phyloP scores from a whole-genome alignment of 2,329 filamentous ascomycete species.

The Hymenoscyphus fructigenus region DNA sequence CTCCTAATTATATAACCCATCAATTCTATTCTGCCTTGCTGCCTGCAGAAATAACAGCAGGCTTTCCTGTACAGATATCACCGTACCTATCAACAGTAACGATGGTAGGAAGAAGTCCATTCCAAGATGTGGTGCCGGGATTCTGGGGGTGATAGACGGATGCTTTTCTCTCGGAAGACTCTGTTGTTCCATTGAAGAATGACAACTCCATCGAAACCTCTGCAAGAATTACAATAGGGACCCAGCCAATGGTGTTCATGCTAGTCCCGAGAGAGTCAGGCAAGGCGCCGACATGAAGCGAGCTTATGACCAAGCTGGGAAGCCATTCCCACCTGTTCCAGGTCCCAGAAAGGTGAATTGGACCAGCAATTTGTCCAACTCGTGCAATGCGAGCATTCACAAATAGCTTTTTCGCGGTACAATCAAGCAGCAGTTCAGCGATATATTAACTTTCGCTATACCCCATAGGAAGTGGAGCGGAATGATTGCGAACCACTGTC shows the following conservation, averaged over 20 bases:
- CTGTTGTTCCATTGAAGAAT: neutral
- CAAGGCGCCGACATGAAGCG: conserved; percentile 2
- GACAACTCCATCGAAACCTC: conserved; percentile 38
- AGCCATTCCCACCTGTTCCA: conserved; percentile 61
- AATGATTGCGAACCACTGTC: conserved; percentile 17
- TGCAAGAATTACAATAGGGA: conserved; percentile 45
- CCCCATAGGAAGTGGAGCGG: conserved; percentile 37
- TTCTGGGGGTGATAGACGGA: conserved; percentile 7
- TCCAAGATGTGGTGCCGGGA: neutral
- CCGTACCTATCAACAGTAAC: no score
- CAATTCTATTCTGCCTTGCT: no score
- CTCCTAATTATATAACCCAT: no score
- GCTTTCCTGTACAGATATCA: no score
- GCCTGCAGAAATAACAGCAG: no score
- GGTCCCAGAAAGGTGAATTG: conserved; percentile 39
- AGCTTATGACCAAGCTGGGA: conserved; percentile 37
- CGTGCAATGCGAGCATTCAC: conserved; percentile 43
- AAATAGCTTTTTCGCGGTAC: conserved; percentile 38
- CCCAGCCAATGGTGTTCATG: conserved; percentile 42
- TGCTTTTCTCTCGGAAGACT: neutral
- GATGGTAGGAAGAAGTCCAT: conserved; percentile 5
- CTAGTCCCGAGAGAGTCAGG: conserved; percentile 26
- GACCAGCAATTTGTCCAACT: conserved; percentile 49
- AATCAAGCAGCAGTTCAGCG: conserved; percentile 42
- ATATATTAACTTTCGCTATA: conserved; percentile 31